Conservation (phyloP, 208 protist species). For the Trypanosoma mega region DNA sequence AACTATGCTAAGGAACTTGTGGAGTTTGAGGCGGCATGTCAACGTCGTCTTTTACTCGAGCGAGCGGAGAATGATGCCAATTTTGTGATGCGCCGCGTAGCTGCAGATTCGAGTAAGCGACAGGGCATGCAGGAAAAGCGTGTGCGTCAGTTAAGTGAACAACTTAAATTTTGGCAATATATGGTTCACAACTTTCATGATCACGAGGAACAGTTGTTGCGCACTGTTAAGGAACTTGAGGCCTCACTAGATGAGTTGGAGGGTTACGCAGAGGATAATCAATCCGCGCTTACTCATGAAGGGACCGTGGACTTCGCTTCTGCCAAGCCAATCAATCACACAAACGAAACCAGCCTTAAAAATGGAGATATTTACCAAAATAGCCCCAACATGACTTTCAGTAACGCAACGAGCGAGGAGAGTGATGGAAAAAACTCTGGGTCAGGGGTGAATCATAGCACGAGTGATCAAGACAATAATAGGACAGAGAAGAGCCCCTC, state of each 20-base stretch:
- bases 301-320: conserved; percentile 86
- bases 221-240: conserved; percentile 71
- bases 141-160: conserved; percentile 79
- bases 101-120: conserved; percentile 72
- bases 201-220: conserved; percentile 84
- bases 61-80: conserved; percentile 86
- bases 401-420: not conserved
- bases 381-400: not conserved
- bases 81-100: conserved; percentile 86
- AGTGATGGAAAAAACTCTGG: not conserved
- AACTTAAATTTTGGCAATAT: conserved; percentile 93
- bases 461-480: not conserved
- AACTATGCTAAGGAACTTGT: conserved; percentile 90
- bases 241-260: conserved; percentile 77
- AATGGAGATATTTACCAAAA: no score
- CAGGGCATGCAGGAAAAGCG: conserved; percentile 90
- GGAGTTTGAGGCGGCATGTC: conserved; percentile 83
- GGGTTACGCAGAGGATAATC: conserved; percentile 60
- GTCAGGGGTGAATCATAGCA: no score
- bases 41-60: conserved; percentile 79
- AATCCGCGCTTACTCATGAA: conserved; percentile 36
- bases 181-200: conserved; percentile 93
- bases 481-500: not conserved
- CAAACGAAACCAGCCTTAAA: no score
- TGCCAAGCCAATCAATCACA: conserved; percentile 24